A percentile compares a stretch with the other conserved stretches of the same genome.
Evolutionary conservation across 768 basidiomycete genomes (phyloP).

Genomic region (Phylloporus arenicola): DNA sequence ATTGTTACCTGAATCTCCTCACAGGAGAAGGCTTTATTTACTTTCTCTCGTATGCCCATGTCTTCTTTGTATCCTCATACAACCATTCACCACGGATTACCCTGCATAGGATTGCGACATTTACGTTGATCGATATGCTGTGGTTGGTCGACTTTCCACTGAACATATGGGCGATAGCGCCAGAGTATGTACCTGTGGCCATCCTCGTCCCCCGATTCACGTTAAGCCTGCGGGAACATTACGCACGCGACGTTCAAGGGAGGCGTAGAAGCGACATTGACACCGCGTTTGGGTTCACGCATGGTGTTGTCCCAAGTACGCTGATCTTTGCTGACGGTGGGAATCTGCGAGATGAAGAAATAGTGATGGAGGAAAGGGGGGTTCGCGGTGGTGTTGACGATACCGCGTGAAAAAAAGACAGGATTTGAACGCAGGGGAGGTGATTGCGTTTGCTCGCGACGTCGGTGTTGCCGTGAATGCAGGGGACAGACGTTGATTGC

Average conservation of each 20-base stretch:
- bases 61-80: neutral
- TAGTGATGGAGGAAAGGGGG: neutral
- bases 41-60: neutral
- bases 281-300: neutral
- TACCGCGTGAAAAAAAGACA: no score
- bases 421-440: no score
- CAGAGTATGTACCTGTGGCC: neutral
- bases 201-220: neutral
- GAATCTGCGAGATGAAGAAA: neutral
- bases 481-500: no score
- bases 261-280: neutral
- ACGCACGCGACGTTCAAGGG: neutral
- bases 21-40: neutral
- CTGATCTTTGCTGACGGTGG: neutral
- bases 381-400: neutral
- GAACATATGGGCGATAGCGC: neutral
- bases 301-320: neutral
- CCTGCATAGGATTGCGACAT: neutral
- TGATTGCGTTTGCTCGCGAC: no score
- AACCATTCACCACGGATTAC: neutral
- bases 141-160: neutral
- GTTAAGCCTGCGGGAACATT: neutral
- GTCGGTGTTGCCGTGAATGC: no score
- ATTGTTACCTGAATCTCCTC: neutral
- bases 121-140: neutral